Percentiles rank a stretch among this genome's conserved stretches.
These are phyloP conservation scores for Melanopsichium pennsylvanicum DNA, from an alignment of 1,284 basidiomycete species.

Conservation along the genomic window DNA sequence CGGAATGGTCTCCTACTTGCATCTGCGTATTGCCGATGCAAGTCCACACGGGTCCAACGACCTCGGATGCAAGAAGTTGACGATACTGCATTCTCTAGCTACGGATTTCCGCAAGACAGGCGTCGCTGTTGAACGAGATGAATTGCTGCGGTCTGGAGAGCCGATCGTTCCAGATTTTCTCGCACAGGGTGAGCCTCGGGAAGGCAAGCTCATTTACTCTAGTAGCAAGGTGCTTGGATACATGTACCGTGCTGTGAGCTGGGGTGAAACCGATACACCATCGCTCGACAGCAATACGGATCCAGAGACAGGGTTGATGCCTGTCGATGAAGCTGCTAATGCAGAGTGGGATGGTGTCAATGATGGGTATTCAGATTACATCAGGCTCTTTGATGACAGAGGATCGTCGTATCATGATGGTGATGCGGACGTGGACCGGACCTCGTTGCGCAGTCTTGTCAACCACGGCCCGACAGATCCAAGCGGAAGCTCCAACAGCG, in stretches of 20 bases:
- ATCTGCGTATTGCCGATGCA: constrained; percentile 78
- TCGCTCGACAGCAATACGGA: constrained; percentile 13
- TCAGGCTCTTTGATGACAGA: constrained; percentile 2
- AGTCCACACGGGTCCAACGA: constrained; percentile 71
- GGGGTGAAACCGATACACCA: constrained; percentile 35
- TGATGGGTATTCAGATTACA: constrained; percentile 1
- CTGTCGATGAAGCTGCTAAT: constrained; percentile 1
- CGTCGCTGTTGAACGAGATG: constrained; percentile 5
- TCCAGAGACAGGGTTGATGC: constrained; percentile 22
- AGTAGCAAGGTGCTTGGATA: constrained; percentile 27
- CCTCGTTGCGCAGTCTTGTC: too few relatives aligned
- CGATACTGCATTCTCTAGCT: constrained; percentile 74
- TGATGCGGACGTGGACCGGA: too few relatives aligned
- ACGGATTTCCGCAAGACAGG: constrained; percentile 67
- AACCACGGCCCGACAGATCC: too few relatives aligned
- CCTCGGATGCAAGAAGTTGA: constrained; percentile 72
- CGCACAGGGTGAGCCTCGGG: constrained; percentile 22
- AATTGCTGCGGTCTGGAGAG: constrained; percentile 12
- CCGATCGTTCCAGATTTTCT: constrained; percentile 33
- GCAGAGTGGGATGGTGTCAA: constrained; percentile 1
- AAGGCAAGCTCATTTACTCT: constrained; percentile 14
- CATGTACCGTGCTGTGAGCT: constrained; percentile 23
- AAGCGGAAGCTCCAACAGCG: too few relatives aligned
- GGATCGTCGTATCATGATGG: too few relatives aligned
- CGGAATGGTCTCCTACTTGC: constrained; percentile 71